Evolutionary conservation across 139 green algal species (phyloP).

Genomic region (Prasinococcaceae sp.): DNA sequence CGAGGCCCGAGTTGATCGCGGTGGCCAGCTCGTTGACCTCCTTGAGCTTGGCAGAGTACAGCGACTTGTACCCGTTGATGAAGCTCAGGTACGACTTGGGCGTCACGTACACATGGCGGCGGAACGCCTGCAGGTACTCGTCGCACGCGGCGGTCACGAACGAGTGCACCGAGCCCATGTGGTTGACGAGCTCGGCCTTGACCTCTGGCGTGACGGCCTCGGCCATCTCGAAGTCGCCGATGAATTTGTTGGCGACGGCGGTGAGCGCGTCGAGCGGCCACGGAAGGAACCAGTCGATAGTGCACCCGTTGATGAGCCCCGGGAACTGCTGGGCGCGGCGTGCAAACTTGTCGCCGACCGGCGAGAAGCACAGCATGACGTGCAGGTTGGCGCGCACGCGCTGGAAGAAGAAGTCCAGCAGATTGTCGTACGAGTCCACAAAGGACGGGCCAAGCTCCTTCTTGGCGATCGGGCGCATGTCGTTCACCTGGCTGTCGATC

Average conservation of each 20-base stretch:
- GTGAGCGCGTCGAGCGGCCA: slow-evolving; percentile 57
- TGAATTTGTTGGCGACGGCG: slow-evolving; percentile 64
- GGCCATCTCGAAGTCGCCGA: slow-evolving; percentile 71
- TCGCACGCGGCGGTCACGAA: slow-evolving; percentile 63
- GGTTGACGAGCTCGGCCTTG: slow-evolving; percentile 53
- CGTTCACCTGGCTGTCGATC: slow-evolving; percentile 80
- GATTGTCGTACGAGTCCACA: slow-evolving; percentile 77
- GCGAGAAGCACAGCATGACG: slow-evolving; percentile 81
- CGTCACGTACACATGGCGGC: slow-evolving; percentile 81
- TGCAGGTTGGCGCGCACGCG: slow-evolving; percentile 80
- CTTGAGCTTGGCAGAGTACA: slow-evolving; percentile 64
- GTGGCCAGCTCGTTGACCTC: slow-evolving; percentile 33
- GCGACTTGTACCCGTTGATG: slow-evolving; percentile 70
- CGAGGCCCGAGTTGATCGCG: slow-evolving; percentile 58
- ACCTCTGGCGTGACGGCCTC: slow-evolving; percentile 41
- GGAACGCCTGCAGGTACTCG: slow-evolving; percentile 79
- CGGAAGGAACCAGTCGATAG: slow-evolving; percentile 84
- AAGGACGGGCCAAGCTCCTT: slow-evolving; percentile 30
- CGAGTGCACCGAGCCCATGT: slow-evolving; percentile 72
- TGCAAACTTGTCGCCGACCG: slow-evolving; percentile 71
- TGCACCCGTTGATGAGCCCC: slow-evolving; percentile 85
- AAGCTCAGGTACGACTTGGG: slow-evolving; percentile 86
- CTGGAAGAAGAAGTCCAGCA: slow-evolving; percentile 81
- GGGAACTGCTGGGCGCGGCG: slow-evolving; percentile 77
- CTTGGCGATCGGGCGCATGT: slow-evolving; percentile 67